Base-by-base conservation (phyloP, 208 protist species). In the Wallacemonas sp. region DNA sequence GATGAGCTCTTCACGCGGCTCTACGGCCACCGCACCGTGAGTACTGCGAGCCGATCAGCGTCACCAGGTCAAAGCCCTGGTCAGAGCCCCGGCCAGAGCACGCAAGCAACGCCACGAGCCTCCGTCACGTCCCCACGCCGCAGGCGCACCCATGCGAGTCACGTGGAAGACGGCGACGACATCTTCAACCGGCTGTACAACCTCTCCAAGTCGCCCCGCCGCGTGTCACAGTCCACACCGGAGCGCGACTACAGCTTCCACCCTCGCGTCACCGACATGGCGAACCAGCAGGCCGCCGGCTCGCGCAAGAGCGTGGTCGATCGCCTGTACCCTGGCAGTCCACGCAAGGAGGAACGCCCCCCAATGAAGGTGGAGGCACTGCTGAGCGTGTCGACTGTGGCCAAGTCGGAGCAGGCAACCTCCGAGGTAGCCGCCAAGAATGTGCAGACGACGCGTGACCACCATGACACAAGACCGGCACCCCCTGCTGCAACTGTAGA, bases 191-290 rank as follows among this genome's bases (percentile, higher is more conserved):
- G 68, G 0, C 74, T 80, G 31, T 74, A 70, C 59, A 38, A 56
- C 28, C 55, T 41, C 33, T 51, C 64, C 45, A 62, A 34, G 59
- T 28, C 61, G 19, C 42, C 67, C 1, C 46, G 62, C 30, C 62
- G 62, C 24, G 34, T 12, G 26, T n/a, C 42, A 17, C 14, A 36
- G 59, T 8, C 56, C 2, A 64, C 59, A 19, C 38, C 36, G 14
- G 59, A 67, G 46, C 8, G 30, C 33, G 51, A 15, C 3, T 69
- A 53, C 42, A 69, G 31, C 21, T 69, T 69, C 53, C 72, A 71
- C 21, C 79, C 83, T 17, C 70, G 79, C 36, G 84, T 86, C 62
- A 80, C 83, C 17, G 76, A 72, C 26, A 22, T 75, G 45, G 84
- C 80, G 8, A 62, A 36, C 44, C 56, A 66, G 24, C 70, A 58